These are phyloP conservation scores for Leccinellum luteum DNA, from an alignment of 768 basidiomycete genomes.

Conservation along the genomic window DNA sequence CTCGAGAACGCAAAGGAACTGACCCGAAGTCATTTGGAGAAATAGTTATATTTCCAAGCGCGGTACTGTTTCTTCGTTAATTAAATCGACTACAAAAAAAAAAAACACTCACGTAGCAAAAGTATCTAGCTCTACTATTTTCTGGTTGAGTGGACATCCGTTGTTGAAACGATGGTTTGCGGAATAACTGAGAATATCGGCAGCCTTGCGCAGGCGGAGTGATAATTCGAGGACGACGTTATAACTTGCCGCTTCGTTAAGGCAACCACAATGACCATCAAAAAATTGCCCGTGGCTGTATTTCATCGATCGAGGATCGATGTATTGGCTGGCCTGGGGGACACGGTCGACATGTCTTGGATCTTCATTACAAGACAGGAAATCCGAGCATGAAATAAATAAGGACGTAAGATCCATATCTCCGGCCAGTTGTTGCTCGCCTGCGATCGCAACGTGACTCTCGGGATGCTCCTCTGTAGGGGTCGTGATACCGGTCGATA, in stretches of 20 bases:
- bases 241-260: constrained; percentile 53
- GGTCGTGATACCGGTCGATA: constrained; percentile 38
- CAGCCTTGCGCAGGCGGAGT: constrained; percentile 56
- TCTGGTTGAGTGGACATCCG: constrained; percentile 40
- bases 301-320: constrained; percentile 12
- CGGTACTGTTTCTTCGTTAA: constrained; percentile 34
- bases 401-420: constrained; percentile 45
- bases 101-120: constrained; percentile 47
- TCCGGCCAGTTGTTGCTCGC: constrained; percentile 25
- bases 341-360: constrained; percentile 8
- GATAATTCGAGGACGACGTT: constrained; percentile 65
- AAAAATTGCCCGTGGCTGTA: constrained; percentile 10
- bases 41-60: constrained; percentile 37
- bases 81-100: background rate
- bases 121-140: constrained; percentile 48
- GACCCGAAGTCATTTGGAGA: constrained; percentile 25
- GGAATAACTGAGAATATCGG: constrained; percentile 52
- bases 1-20: constrained; percentile 10
- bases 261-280: constrained; percentile 53
- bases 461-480: constrained; percentile 45
- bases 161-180: constrained; percentile 35
- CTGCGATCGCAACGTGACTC: constrained; percentile 28
- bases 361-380: constrained; percentile 17
- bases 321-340: constrained; percentile 1
- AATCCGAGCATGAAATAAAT: constrained; percentile 35